These are phyloP conservation scores for Fraxinus nigra DNA, from an alignment of 305 asterid genomes.

Conservation along the genomic window DNA sequence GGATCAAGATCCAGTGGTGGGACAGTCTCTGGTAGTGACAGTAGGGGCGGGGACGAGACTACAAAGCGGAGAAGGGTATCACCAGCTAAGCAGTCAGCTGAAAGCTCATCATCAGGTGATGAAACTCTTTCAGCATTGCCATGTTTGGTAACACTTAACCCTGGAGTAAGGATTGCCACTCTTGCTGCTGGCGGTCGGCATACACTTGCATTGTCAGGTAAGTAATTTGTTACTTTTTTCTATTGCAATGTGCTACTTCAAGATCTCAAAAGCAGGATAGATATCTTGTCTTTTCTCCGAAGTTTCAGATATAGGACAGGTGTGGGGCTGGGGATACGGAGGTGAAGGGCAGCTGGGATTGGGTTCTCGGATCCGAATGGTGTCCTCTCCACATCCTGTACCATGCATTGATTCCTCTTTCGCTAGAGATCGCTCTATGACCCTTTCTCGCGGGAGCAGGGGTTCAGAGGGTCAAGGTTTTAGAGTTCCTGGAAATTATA, in stretches of 20 bases:
- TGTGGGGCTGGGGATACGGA: slow-evolving; percentile 99
- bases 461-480: slow-evolving; percentile 55
- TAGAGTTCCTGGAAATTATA: slow-evolving; percentile 73
- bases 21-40: slow-evolving; percentile 39
- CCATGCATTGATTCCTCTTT: slow-evolving; percentile 75
- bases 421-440: slow-evolving; percentile 51
- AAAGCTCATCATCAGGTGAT: slow-evolving; percentile 70
- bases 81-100: slow-evolving; percentile 68
- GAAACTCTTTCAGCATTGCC: slow-evolving; percentile 85
- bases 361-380: slow-evolving; percentile 92
- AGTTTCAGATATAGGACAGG: slow-evolving; percentile 90
- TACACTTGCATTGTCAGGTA: slow-evolving; percentile 90
- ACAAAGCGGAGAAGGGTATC: slow-evolving; percentile 79
- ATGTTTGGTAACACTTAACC: slow-evolving; percentile 73
- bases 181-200: slow-evolving; percentile 99
- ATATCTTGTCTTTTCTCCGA: slow-evolving; percentile 28
- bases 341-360: slow-evolving; percentile 98
- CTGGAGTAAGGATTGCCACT: slow-evolving; percentile 68
- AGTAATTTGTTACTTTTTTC: slow-evolving; percentile 18
- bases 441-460: slow-evolving; percentile 56
- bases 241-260: slow-evolving; percentile 12
- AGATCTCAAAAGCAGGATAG: slow-evolving; percentile 23
- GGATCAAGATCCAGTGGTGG: slow-evolving; percentile 65
- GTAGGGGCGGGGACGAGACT: slow-evolving; percentile 71
- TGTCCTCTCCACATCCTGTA: slow-evolving; percentile 92